Percentiles rank a stretch among this genome's conserved stretches.
Conservation (phyloP, 129 eudicot species). For the Rutidosis leptorrhynchoides region DNA sequence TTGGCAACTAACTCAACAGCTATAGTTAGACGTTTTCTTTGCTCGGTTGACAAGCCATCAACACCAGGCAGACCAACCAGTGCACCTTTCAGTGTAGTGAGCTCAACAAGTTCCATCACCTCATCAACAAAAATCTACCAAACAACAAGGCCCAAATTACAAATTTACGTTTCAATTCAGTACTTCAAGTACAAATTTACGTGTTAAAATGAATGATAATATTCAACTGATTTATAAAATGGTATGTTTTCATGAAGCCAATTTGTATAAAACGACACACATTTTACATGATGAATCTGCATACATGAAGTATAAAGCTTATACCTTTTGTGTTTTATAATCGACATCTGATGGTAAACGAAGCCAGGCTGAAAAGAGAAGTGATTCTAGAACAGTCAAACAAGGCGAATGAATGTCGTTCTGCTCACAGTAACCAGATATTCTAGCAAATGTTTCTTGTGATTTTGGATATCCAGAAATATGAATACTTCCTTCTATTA, state of each 20-base stretch:
- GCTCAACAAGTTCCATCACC: slow-evolving; percentile 99
- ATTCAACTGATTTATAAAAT: too few relatives aligned
- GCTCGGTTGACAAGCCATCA: slow-evolving; percentile 97
- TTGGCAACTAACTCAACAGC: slow-evolving; percentile 98
- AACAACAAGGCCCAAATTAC: background rate
- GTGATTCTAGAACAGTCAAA: slow-evolving; percentile 88
- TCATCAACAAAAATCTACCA: slow-evolving; percentile 92
- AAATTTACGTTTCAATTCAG: background rate
- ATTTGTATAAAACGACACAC: background rate
- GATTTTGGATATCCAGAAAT: slow-evolving; percentile 89
- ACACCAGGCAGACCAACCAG: slow-evolving; percentile 96
- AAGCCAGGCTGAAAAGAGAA: slow-evolving; percentile 93
- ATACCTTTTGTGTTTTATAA: slow-evolving; percentile 81
- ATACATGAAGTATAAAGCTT: background rate
- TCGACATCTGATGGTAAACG: slow-evolving; percentile 84
- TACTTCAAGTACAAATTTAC: too few relatives aligned
- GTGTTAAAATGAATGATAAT: background rate
- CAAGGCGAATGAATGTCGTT: slow-evolving; percentile 96
- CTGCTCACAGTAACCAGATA: slow-evolving; percentile 99
- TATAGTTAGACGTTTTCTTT: slow-evolving; percentile 87
- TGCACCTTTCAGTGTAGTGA: slow-evolving; percentile 72
- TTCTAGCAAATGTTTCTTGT: slow-evolving; percentile 93
- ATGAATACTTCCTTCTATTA: slow-evolving; percentile 73
- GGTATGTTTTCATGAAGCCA: background rate
- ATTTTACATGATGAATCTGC: background rate